These are phyloP conservation scores for Cladosporium austrohemisphaericum DNA, from an alignment of 2,329 filamentous ascomycete genomes.

Conservation along the genomic window DNA sequence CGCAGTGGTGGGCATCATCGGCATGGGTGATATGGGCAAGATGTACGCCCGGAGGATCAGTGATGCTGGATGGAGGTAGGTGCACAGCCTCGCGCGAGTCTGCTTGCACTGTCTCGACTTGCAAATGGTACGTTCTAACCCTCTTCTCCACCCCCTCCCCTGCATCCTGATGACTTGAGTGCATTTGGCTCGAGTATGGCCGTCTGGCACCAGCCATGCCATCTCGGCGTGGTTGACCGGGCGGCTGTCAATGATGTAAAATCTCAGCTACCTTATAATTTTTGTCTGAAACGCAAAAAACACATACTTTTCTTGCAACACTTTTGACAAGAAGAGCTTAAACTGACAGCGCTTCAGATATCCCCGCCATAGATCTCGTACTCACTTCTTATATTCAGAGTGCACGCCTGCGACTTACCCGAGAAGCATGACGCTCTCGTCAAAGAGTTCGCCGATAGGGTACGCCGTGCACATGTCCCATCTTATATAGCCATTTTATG, in stretches of 20 bases:
- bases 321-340: constrained; percentile 6
- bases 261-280: constrained; percentile 96
- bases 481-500: constrained; percentile 24
- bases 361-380: background rate
- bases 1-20: constrained; percentile 87
- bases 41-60: constrained; percentile 92
- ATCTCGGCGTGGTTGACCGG: constrained; percentile 61
- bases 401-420: constrained; percentile 90
- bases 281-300: constrained; percentile 68
- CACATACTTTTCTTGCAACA: constrained; percentile 10
- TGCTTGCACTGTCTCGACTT: constrained; percentile 11
- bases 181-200: constrained; percentile 99
- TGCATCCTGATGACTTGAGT: constrained; percentile 96
- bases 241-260: constrained; percentile 94
- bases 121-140: constrained; percentile 34
- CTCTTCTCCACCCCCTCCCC: constrained; percentile 18
- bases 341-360: constrained; percentile 20
- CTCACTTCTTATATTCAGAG: constrained; percentile 51
- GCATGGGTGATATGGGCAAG: constrained; percentile 99
- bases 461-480: constrained; percentile 54
- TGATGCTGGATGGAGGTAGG: constrained; percentile 94
- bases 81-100: constrained; percentile 18
- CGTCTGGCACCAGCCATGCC: constrained; percentile 59
- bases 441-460: constrained; percentile 79
- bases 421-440: constrained; percentile 79